Conservation (phyloP, 78 protist species). For the Dictyostelium firmibasis region DNA sequence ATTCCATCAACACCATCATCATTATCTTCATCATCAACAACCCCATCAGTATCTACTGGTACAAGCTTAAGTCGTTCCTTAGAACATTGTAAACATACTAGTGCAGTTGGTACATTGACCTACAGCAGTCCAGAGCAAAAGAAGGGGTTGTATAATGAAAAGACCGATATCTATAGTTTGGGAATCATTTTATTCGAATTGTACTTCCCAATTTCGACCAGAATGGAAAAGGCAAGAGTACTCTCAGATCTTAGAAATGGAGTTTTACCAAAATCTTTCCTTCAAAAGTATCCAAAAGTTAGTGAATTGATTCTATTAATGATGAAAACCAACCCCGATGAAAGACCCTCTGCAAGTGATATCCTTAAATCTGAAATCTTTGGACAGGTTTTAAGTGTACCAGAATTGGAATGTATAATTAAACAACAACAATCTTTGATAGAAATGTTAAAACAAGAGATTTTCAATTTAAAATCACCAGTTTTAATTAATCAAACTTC, state of each 20-base stretch:
- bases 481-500: background rate
- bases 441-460: constrained; percentile 54
- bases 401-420: constrained; percentile 49
- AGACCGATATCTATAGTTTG: constrained; percentile 74
- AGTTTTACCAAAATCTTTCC: constrained; percentile 37
- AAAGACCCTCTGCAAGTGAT: constrained; percentile 72
- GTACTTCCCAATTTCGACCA: constrained; percentile 52
- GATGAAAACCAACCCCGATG: constrained; percentile 47
- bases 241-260: constrained; percentile 49
- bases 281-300: constrained; percentile 32
- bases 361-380: constrained; percentile 54
- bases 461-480: constrained; percentile 60
- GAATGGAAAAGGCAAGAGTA: constrained; percentile 72
- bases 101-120: constrained; percentile 81
- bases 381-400: constrained; percentile 12
- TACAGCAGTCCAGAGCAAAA: constrained; percentile 81
- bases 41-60: background rate
- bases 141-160: constrained; percentile 66
- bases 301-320: background rate
- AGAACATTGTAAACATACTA: constrained; percentile 71
- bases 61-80: constrained; percentile 53
- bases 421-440: constrained; percentile 63
- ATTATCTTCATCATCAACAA: constrained; percentile 6
- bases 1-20: background rate
- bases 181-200: constrained; percentile 78